These are phyloP conservation scores for Zygosaccharomyces gambellarensis DNA, from an alignment of 805 yeast genomes.

Conservation along the genomic window DNA sequence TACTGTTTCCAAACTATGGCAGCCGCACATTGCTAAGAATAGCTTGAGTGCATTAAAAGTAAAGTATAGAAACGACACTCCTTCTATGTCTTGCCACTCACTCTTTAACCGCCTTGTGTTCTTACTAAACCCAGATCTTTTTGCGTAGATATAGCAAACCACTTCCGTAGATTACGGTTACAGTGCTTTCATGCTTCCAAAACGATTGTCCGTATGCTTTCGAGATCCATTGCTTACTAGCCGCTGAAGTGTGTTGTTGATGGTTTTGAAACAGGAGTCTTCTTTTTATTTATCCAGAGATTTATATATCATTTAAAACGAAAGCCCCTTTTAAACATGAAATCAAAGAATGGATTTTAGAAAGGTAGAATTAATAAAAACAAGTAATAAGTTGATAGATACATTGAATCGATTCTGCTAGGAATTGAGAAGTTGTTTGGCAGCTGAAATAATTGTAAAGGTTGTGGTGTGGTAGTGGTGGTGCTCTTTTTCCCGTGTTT, in stretches of 20 bases:
- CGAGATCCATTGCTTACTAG: neutral
- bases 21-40: neutral
- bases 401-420: neutral
- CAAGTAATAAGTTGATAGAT: neutral
- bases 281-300: neutral
- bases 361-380: neutral
- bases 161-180: neutral
- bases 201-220: neutral
- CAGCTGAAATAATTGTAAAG: neutral
- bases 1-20: neutral
- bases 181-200: neutral
- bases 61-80: neutral
- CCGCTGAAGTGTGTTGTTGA: neutral
- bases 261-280: neutral
- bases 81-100: neutral
- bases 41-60: neutral
- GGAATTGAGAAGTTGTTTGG: neutral
- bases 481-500: neutral
- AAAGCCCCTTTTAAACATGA: constrained; percentile 1
- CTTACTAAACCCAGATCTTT: neutral
- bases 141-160: neutral
- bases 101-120: neutral
- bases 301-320: neutral
- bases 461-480: neutral
- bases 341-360: neutral